Evolutionary conservation across 805 yeast species (phyloP).

Genomic region (Candida piceae): DNA sequence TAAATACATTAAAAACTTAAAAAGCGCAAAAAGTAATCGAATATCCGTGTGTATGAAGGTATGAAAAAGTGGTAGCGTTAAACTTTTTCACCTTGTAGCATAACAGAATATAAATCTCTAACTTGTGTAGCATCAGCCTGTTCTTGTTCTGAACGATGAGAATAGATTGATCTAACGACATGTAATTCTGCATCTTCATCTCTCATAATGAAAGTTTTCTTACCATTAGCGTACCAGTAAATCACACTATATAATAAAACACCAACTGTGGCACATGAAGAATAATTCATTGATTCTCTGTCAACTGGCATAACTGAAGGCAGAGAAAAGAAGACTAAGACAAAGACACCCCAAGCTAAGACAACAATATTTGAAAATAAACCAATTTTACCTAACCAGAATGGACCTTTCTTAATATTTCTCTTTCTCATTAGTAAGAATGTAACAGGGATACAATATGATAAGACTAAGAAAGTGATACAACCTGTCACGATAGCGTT

Average conservation of each 20-base stretch:
- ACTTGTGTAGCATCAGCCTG: background rate
- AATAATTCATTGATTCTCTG: constrained; percentile 62
- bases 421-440: constrained; percentile 47
- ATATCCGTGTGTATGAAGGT: too few species aligned
- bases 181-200: constrained; percentile 10
- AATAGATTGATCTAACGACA: constrained; percentile 1
- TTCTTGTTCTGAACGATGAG: background rate
- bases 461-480: constrained; percentile 50
- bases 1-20: too few species aligned
- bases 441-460: constrained; percentile 51
- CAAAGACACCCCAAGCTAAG: constrained; percentile 53
- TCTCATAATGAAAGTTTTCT: constrained; percentile 14
- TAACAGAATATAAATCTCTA: background rate
- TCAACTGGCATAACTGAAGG: constrained; percentile 61
- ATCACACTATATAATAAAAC: constrained; percentile 37
- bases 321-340: constrained; percentile 57
- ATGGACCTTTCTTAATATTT: constrained; percentile 57
- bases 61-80: background rate
- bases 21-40: too few species aligned
- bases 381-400: constrained; percentile 60
- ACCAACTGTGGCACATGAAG: constrained; percentile 50
- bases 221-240: constrained; percentile 48
- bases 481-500: constrained; percentile 61
- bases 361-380: constrained; percentile 44
- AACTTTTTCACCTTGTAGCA: background rate